These are phyloP conservation scores for Torulaspora microellipsoides DNA, from an alignment of 805 yeast species.

Conservation along the genomic window DNA sequence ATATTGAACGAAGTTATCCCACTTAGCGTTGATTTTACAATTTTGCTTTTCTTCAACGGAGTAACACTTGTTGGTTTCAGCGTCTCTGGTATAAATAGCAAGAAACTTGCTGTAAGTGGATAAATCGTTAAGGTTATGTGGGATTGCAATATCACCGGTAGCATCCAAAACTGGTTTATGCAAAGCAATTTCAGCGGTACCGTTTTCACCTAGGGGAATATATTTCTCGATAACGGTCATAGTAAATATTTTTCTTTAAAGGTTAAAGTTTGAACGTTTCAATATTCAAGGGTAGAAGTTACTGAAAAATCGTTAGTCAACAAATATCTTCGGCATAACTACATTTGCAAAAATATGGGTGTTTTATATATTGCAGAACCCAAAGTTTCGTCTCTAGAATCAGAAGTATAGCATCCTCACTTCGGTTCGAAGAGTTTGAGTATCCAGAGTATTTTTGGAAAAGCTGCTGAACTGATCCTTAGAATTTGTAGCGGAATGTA, in stretches of 20 bases:
- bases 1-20: conserved; percentile 23
- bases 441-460: too few relatives aligned
- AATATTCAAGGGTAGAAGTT: background rate
- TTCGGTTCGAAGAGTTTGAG: too few relatives aligned
- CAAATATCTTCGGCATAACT: too few relatives aligned
- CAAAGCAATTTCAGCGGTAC: background rate
- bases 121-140: conserved; percentile 19
- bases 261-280: background rate
- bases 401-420: too few relatives aligned
- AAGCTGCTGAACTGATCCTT: too few relatives aligned
- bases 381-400: too few relatives aligned
- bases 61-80: conserved; percentile 14
- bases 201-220: conserved; percentile 2
- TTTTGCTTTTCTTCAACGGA: conserved; percentile 35
- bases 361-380: too few relatives aligned
- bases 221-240: conserved; percentile 16
- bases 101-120: conserved; percentile 40
- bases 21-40: conserved; percentile 28
- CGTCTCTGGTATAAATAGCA: conserved; percentile 36
- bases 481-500: too few relatives aligned
- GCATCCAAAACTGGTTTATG: conserved; percentile 1
- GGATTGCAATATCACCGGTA: conserved; percentile 18
- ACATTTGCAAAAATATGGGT: too few relatives aligned
- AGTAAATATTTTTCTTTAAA: background rate
- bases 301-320: too few relatives aligned